Evolutionary conservation across 2,329 filamentous ascomycete genomes (phyloP).

Genomic region (Talaromyces sp.): DNA sequence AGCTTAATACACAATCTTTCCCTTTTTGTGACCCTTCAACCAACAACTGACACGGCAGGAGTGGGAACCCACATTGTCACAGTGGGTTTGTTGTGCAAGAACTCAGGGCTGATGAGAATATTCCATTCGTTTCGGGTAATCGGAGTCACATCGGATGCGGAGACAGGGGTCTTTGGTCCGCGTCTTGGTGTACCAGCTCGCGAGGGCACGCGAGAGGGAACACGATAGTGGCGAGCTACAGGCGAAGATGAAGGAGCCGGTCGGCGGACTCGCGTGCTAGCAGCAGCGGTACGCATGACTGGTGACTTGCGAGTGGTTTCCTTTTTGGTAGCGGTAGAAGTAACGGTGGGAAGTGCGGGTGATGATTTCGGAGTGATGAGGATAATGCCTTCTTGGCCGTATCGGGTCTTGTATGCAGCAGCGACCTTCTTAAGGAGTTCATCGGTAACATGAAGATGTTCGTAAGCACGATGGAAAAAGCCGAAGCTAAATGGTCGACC

Average conservation of each 20-base stretch:
- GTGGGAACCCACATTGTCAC: conserved; percentile 37
- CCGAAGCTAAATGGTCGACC: conserved; percentile 40
- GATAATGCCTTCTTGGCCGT: conserved; percentile 37
- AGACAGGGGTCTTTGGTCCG: conserved; percentile 37
- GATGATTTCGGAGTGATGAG: conserved; percentile 19
- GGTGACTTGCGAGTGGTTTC: conserved; percentile 15
- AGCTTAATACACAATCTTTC: neutral
- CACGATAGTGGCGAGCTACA: neutral
- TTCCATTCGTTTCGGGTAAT: conserved; percentile 42
- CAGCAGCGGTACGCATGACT: conserved; percentile 16
- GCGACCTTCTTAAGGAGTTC: conserved; percentile 34
- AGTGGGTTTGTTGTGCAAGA: conserved; percentile 25
- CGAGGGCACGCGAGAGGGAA: conserved; percentile 11
- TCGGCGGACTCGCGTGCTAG: conserved; percentile 21
- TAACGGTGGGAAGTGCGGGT: conserved; percentile 5
- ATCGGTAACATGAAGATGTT: conserved; percentile 37
- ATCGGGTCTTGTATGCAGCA: conserved; percentile 29
- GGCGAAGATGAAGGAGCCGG: conserved; percentile 17
- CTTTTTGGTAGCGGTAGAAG: conserved; percentile 3
- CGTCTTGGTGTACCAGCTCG: conserved; percentile 19
- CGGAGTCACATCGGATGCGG: conserved; percentile 40
- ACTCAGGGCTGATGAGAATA: conserved; percentile 31
- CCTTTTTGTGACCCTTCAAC: neutral
- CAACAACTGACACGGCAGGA: conserved; percentile 24
- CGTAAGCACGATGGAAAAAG: conserved; percentile 42